Conservation (phyloP, 179 eudicot genomes). For the Monotropa hypopitys region DNA sequence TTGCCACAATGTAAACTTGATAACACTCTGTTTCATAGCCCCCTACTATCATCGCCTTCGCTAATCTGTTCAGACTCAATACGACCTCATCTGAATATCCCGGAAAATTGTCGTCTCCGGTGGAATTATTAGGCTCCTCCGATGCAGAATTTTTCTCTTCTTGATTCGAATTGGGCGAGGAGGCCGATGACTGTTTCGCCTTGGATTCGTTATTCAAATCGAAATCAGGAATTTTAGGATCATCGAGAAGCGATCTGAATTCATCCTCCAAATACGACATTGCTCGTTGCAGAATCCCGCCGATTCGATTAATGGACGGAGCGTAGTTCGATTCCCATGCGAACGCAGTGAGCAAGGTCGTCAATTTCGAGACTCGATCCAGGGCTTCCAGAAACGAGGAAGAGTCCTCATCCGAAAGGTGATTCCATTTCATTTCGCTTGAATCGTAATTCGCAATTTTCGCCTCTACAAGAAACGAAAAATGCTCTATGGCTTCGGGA, state of each 20-base stretch:
- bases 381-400: conserved; percentile 20
- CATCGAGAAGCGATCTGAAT: conserved; percentile 45
- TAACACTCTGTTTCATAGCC: conserved; percentile 56
- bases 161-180: conserved; percentile 1
- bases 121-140: conserved; percentile 11
- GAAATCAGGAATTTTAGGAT: conserved; percentile 13
- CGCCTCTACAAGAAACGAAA: conserved; percentile 36
- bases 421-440: conserved; percentile 21
- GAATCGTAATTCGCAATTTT: conserved; percentile 38
- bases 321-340: conserved; percentile 20
- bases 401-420: conserved; percentile 16
- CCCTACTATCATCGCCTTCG: conserved; percentile 33
- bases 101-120: conserved; percentile 21
- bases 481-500: conserved; percentile 30
- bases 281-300: conserved; percentile 45
- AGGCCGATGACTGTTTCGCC: conserved; percentile 7
- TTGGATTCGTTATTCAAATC: conserved; percentile 8
- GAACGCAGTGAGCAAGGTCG: conserved; percentile 17
- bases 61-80: conserved; percentile 23
- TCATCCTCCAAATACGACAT: conserved; percentile 71
- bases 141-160: conserved; percentile 10
- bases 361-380: conserved; percentile 25
- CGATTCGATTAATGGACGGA: conserved; percentile 30
- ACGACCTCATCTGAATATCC: conserved; percentile 33
- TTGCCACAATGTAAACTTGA: conserved; percentile 30